These are phyloP conservation scores for Mortierella alpina DNA, from an alignment of 192 early-diverging fungal species.

Conservation along the genomic window DNA sequence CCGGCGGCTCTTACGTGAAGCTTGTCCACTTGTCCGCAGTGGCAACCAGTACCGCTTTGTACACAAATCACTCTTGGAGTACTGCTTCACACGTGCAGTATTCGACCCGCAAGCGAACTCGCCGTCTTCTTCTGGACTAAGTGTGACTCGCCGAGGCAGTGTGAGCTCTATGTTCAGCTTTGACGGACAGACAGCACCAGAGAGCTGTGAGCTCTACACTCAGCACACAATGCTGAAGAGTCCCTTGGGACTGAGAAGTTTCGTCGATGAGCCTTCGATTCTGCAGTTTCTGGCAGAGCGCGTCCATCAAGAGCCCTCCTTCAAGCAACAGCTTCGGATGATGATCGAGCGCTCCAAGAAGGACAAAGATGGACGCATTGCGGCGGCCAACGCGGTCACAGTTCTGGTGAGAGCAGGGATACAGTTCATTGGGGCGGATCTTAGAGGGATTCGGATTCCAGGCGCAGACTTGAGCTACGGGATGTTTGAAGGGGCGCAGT, in stretches of 20 bases:
- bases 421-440: not conserved
- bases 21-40: not conserved
- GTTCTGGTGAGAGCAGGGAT: conserved; percentile 6
- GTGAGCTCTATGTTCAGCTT: not conserved
- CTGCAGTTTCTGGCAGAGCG: not conserved
- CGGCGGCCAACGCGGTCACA: conserved; percentile 5
- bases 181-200: not conserved
- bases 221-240: not conserved
- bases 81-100: not conserved
- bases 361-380: not conserved
- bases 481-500: not conserved
- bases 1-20: not conserved
- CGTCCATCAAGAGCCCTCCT: not conserved
- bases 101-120: not conserved
- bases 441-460: not conserved
- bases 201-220: not conserved
- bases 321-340: not conserved
- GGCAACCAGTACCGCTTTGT: conserved; percentile 5
- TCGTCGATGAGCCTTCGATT: not conserved
- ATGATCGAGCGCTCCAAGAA: not conserved
- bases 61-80: not conserved
- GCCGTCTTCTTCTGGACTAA: not conserved
- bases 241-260: not conserved
- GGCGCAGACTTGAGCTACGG: not conserved
- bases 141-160: not conserved